Base-by-base conservation (phyloP, 108 stramenopile species). In the Nitzschia palea region DNA sequence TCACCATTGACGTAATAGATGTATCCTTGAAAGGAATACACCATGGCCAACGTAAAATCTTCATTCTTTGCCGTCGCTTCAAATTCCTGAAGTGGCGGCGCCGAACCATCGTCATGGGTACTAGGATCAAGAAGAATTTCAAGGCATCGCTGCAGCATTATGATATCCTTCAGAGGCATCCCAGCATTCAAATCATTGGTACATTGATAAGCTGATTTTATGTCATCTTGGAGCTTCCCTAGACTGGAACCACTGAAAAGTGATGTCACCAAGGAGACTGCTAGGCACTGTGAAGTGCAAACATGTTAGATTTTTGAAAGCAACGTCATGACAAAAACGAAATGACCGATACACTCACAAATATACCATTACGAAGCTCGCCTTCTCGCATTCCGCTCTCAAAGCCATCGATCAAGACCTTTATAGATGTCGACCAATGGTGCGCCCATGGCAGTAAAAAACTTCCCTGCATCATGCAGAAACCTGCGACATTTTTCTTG, bases 331-430 rank as follows among this genome's bases (percentile, higher is more conserved):
- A 6, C 6, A 40, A 40, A 40, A 40, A 40, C 10, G 37, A 6
- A 12, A 20, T 18, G 18, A 20, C 47, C n/a, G 47, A 12, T 20
- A 5, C 12, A 55, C 54, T 55, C 29, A 55, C 54, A 55, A 29
- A 55, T 4, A 55, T 29, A 3, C 18, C 58, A n/a, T 40, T 23
- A n/a, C 36, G 36, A 40, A 60, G 26, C 5, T 60, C 18, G 5
- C 58, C 58, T 22, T 60, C 36, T 31, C 36, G 17, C 58, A 60
- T 60, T 22, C 58, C 58, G 30, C 8, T 5, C 23, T 60, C 36
- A 23, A 37, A 60, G 3, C 58, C 58, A 5, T 36, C 36, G 36
- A 55, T 9, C 5, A 55, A n/a, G 27, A n/a, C 29, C 27, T 55
- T 32, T 5, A 55, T 4, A 18, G 47, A 20, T 20, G n/a, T 18